Conservation (phyloP, 2,329 filamentous ascomycete species). For the Colletotrichum camelliae region DNA sequence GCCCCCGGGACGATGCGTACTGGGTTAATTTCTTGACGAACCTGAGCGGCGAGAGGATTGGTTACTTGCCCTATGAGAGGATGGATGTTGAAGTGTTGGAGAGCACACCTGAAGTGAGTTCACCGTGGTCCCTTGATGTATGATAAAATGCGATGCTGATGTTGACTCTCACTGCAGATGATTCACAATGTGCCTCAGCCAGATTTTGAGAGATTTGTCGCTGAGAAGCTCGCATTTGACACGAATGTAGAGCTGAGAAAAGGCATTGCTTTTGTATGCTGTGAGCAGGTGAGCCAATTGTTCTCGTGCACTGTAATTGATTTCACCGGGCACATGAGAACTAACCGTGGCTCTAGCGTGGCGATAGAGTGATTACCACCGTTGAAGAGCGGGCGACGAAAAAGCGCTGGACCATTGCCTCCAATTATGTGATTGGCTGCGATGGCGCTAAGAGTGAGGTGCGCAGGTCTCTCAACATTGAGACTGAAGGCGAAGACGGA, state of each 20-base stretch:
- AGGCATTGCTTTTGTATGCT: slow-evolving; percentile 36
- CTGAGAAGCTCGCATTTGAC: slow-evolving; percentile 27
- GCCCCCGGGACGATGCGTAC: slow-evolving; percentile 10
- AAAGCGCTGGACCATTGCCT: slow-evolving; percentile 30
- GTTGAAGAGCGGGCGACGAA: slow-evolving; percentile 33
- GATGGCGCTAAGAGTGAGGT: slow-evolving; percentile 40
- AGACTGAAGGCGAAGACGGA: slow-evolving; percentile 46
- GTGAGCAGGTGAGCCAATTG: slow-evolving; percentile 31
- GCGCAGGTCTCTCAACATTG: slow-evolving; percentile 34
- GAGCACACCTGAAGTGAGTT: slow-evolving; percentile 17
- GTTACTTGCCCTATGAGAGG: slow-evolving; percentile 15
- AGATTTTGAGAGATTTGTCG: slow-evolving; percentile 36
- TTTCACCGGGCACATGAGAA: not conserved
- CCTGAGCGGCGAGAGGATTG: slow-evolving; percentile 14
- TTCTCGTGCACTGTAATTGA: not conserved
- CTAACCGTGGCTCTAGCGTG: slow-evolving; percentile 11
- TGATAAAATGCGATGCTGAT: not conserved
- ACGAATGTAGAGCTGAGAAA: slow-evolving; percentile 34
- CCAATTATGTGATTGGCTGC: slow-evolving; percentile 38
- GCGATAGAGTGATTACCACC: slow-evolving; percentile 29
- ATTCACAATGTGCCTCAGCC: slow-evolving; percentile 49
- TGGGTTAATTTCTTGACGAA: slow-evolving; percentile 22
- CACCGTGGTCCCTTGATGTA: not conserved
- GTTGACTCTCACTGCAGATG: slow-evolving; percentile 29
- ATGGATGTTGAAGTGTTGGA: slow-evolving; percentile 16